Base-by-base conservation (phyloP, 257 asterid genomes). In the Striga asiatica region DNA sequence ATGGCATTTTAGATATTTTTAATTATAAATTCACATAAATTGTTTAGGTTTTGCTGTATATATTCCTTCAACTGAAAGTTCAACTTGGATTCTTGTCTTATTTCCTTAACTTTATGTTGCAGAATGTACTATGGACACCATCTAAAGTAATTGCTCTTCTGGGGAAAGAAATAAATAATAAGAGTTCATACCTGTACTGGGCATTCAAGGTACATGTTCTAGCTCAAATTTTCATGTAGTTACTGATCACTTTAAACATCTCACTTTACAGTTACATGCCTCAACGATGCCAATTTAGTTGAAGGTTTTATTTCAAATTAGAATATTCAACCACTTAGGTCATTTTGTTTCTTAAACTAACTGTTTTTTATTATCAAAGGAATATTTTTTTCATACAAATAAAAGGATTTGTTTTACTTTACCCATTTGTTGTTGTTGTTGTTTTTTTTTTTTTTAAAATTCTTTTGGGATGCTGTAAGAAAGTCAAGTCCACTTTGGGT, bases 61-160 rank as follows among this genome's bases (percentile, higher is more conserved):
- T 50, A 11, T 22, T 43, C 35, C 32, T 3, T 41, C 56, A 49
- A 6, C 19, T 17, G 16, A 35, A 10, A 46, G 54, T 42, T 34
- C 56, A 43, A 42, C 49, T 31, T 7, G 34, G 43, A 57, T 38
- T 50, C 32, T 56, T 25, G 12, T 39, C 54, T 46, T 20, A 37
- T 49, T 14, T 73, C 47, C 58, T 64, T 1, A 6, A 52, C 45
- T 31, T 60, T 38, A 22, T 54, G 57, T 58, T 61, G 12, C 87
- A 87, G 98, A 81, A 77, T 55, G 61, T 73, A 39, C 64, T 77
- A 48, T 87, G 95, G 97, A 87, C 97, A 18, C 98, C 98, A 37
- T 87, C 98, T 43, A 80, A 79, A 75, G 92, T 91, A 56, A 91
- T 87, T 71, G 77, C 97, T 55, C 93, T 93, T 12, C 76, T 91